Evolutionary conservation across 2,329 filamentous ascomycete genomes (phyloP), one percentile per base, ranked within the genome.

Genomic region (Bipolaris victoriae): DNA sequence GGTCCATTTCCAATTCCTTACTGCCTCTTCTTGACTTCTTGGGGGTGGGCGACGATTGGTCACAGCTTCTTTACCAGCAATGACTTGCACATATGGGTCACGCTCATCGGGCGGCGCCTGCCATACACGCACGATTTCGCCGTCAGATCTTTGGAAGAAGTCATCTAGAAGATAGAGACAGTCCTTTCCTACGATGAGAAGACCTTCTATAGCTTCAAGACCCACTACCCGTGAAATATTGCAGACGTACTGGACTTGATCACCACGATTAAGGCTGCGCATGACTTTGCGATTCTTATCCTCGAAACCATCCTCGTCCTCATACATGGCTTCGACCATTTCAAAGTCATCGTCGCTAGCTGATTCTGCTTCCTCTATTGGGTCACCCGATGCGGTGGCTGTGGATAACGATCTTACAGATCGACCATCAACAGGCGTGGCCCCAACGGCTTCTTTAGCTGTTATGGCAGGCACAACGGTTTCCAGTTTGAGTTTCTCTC

Each of bases 271-370:
- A 10, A 99, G 82, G 62, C 92, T 94, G 49, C 95, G 86, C 92
- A 98, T 96, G 43, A 99, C 94, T 76, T 97, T 97, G 43, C 96
- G 86, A 70, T 99, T 98, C 80, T 97, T 98, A 76, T 99, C 96
- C 76, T 99, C 96, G 61, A 96, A 96, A 1, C 88, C 89, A 64
- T 95, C 92, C 24, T 91, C 86, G 39, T 90, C 87, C 55, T 94
- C 90, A 68, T 92, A 92, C 0, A 94, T 93, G 60, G 97, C 94
- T 58, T 98, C 93, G 6, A 99, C 89, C 64, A 99, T 86, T 77
- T 99, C 95, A 71, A 97, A 99, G 64, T 96, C 96, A 44, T 98
- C 95, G 55, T 97, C 95, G 0, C 88, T 74, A 36, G 76, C 79
- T 3, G 78, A 79, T 5, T 73, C 68, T 4, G 79, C 69, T 1